Evolutionary conservation across 371 early-diverging fungal species (phyloP), one percentile per base, ranked within the genome.

Genomic region (Parasitella parasitica): DNA sequence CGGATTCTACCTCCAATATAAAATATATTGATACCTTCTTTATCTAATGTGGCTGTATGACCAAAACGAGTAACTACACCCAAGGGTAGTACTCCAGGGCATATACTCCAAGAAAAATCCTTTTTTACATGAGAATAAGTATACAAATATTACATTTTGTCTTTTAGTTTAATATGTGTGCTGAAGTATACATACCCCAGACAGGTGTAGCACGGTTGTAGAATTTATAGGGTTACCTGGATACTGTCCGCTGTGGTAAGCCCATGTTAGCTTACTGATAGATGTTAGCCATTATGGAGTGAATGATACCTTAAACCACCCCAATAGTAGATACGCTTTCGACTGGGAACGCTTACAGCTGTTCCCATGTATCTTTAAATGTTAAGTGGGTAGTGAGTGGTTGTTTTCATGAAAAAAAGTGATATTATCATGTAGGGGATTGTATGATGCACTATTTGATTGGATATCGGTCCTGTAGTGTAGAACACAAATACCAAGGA

Each of bases 251-350:
- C 66, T 61, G 30, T 46, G 7, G 8, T 11, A 32, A n/a, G n/a
- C n/a, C n/a, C n/a, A n/a, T 22, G 22, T 11, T 22, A 18, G 27
- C 22, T 35, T n/a, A n/a, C n/a, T n/a, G n/a, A n/a, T n/a, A n/a
- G n/a, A n/a, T n/a, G n/a, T n/a, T n/a, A n/a, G n/a, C n/a, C n/a
- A n/a, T n/a, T n/a, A n/a, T n/a, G n/a, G n/a, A n/a, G n/a, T n/a
- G n/a, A n/a, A n/a, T n/a, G n/a, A n/a, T 64, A 65, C 59, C 49
- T 59, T 59, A 65, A 34, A 9, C 60, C 65, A 34, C 66, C 66
- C 66, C 66, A 65, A 39, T 57, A 65, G 39, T 59, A 49, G 7
- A 65, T 39, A 7, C 22, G 27, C 4, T 34, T 22, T 59, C 59
- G 46, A 26, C 48, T 54, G 1, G 65, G 54, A 20, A 60, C 60